phyloP scores from a whole-genome alignment of 2,329 filamentous ascomycete species.

The Acephala macrosclerotiorum region DNA sequence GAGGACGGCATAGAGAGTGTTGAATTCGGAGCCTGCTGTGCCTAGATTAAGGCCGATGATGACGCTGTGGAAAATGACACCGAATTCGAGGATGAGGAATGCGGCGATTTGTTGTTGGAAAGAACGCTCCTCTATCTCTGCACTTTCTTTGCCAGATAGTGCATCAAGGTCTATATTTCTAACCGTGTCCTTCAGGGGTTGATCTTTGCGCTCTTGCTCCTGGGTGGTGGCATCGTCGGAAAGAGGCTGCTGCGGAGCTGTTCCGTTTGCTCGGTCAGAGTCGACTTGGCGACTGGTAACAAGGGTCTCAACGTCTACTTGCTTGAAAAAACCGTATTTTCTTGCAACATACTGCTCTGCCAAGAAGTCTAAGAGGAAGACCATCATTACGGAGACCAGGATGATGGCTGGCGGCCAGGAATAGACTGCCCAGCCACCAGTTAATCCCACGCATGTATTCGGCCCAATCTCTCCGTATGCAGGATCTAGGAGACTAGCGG shows the following conservation, averaged over 20 bases:
- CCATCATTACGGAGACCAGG: constrained; percentile 62
- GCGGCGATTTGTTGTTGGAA: constrained; percentile 54
- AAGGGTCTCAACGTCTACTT: constrained; percentile 36
- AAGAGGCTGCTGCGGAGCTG: neutral
- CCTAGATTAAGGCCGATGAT: constrained; percentile 70
- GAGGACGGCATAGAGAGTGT: constrained; percentile 64
- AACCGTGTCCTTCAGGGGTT: too few species aligned
- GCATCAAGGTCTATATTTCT: too few species aligned
- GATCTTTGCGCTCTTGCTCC: constrained; percentile 32
- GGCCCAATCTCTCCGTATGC: constrained; percentile 51
- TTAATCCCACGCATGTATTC: too few species aligned
- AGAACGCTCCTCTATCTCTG: constrained; percentile 40
- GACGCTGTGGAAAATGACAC: constrained; percentile 69
- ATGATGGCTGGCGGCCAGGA: constrained; percentile 47
- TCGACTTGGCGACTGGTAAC: constrained; percentile 35
- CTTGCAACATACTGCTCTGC: constrained; percentile 56
- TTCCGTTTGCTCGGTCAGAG: constrained; percentile 7
- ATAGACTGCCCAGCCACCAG: too few species aligned
- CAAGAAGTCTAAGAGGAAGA: constrained; percentile 66
- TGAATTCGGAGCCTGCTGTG: constrained; percentile 62
- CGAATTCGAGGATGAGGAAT: constrained; percentile 50
- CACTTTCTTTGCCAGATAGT: constrained; percentile 30
- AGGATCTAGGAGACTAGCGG: constrained; percentile 53
- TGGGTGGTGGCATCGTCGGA: constrained; percentile 29
- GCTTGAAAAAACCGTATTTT: constrained; percentile 40